Base-by-base conservation (phyloP, 331 rosid species). In the Quercus lobata region DNA sequence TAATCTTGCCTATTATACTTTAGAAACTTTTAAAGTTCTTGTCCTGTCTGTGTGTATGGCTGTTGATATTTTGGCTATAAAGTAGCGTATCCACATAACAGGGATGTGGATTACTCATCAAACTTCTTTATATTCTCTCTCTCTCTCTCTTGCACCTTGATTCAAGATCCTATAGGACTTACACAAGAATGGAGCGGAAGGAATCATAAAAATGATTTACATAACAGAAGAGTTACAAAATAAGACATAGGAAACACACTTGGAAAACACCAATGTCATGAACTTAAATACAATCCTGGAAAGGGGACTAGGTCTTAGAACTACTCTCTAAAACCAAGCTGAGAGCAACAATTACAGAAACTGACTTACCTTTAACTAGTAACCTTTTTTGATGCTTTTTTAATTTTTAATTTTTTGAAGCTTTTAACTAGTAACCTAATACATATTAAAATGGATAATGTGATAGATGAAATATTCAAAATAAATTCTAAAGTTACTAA, bases 31-130 rank as follows among this genome's bases (percentile, higher is more conserved):
- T 34, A 68, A 70, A 56, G 44, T 62, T 29, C 37, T 71, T 75
- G 62, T 60, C 73, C 53, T 52, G 46, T 53, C 71, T 49, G 65
- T 68, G 44, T 66, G 34, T 6, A 76, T 77, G 72, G 53, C 29
- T 19, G 30, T 55, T 32, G 74, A 76, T 76, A 73, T 22, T 69
- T 58, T 49, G 17, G 63, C 63, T 73, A 12, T 77, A 65, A 37
- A 15, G 71, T 7, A 65, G 46, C 17, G 71, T 32, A 79, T 68
- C 61, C 37, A 49, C 54, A 22, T 17, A 71, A 8, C 29, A 71
- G 57, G 78, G 25, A 71, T 57, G 55, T 83, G 16, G 72, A 54
- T 30, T 32, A 25, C 65, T 37, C 63, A 18, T 74, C 22, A 16
- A 15, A 46, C 9, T 25, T 52, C 32, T 74, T 75, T 53, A n/a